Percentiles rank a stretch among this genome's conserved stretches.
These are phyloP conservation scores for Tetrapisispora namnaoensis DNA, from an alignment of 805 yeast genomes.

Conservation along the genomic window DNA sequence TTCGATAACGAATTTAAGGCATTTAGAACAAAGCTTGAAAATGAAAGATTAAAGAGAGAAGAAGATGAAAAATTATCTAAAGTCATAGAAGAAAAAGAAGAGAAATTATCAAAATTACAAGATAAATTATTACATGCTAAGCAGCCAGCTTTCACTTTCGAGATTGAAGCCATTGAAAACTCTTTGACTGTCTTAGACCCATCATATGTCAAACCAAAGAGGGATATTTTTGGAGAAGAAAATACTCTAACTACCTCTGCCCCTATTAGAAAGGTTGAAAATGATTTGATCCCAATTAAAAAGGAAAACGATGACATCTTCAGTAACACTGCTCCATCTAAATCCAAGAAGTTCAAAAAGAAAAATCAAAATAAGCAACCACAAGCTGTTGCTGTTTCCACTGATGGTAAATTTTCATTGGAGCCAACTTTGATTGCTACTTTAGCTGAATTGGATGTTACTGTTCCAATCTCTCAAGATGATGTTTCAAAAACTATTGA, in stretches of 20 bases:
- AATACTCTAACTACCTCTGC: slow-evolving; percentile 14
- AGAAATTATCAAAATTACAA: slow-evolving; percentile 53
- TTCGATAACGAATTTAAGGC: slow-evolving; percentile 67
- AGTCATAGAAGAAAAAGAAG: slow-evolving; percentile 40
- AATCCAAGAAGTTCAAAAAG: slow-evolving; percentile 43
- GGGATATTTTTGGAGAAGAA: slow-evolving; percentile 24
- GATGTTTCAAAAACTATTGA: slow-evolving; percentile 58
- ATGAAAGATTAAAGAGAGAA: slow-evolving; percentile 62
- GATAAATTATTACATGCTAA: slow-evolving; percentile 58
- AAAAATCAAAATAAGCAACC: slow-evolving; percentile 29
- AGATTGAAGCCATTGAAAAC: slow-evolving; percentile 66
- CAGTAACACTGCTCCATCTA: slow-evolving; percentile 35
- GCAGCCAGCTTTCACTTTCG: slow-evolving; percentile 77
- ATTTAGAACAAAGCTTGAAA: slow-evolving; percentile 57
- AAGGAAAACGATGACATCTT: slow-evolving; percentile 55
- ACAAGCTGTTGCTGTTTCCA: slow-evolving; percentile 7
- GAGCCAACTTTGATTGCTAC: slow-evolving; percentile 73
- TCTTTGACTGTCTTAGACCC: slow-evolving; percentile 73
- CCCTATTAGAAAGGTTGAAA: slow-evolving; percentile 48
- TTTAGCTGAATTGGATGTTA: slow-evolving; percentile 63
- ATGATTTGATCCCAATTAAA: slow-evolving; percentile 39
- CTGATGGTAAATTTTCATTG: slow-evolving; percentile 47
- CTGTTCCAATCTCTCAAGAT: slow-evolving; percentile 68
- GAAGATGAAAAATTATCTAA: slow-evolving; percentile 42
- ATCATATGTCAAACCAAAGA: slow-evolving; percentile 50